Evolutionary conservation across 2,329 filamentous ascomycete genomes (phyloP), one percentile per base, ranked within the genome.

Genomic region (Fusarium sarcochroum): DNA sequence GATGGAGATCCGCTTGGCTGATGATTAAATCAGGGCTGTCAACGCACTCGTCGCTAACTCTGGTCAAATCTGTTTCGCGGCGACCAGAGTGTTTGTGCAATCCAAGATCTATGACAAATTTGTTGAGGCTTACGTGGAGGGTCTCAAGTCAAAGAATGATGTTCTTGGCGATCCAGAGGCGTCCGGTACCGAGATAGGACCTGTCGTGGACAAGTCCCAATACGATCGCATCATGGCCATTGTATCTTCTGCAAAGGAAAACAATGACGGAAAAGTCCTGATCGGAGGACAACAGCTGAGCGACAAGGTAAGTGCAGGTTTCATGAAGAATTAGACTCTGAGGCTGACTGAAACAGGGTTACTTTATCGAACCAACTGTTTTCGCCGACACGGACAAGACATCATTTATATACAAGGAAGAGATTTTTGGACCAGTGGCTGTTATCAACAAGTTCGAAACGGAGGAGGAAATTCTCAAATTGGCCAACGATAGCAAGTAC

Each of bases 401-500:
- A 6, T 30, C 48, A 6, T 15, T 20, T 7, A 41, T 51, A 11
- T 27, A 17, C 13, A 40, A 30, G 5, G 35, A 51, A 10, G 48
- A 51, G 48, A 27, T 40, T 10, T 51, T 51, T 13, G 48, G 48
- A 6, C 48, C 48, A 7, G 37, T 51, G 3, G 13, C 23, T 7
- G 35, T 30, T 8, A 27, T 51, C 6, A 30, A 40, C 9, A 51
- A 30, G 13, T 51, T 40, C 11, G 14, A 30, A 8, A 60, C 44
- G 6, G 57, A 60, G 25, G 57, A 54, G 9, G 57, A 60, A 23
- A 23, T 55, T 13, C 32, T 54, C 18, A 18, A 15, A 4, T 10
- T n/a, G 4, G 46, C 57, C 21, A 60, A 60, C 10, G 37, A 50
- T 14, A 55, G 35, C 20, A 38, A 42, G 20, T 60, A 37, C 27